phyloP scores from a whole-genome alignment of 208 protist species.

The Histomonas meleagridis region DNA sequence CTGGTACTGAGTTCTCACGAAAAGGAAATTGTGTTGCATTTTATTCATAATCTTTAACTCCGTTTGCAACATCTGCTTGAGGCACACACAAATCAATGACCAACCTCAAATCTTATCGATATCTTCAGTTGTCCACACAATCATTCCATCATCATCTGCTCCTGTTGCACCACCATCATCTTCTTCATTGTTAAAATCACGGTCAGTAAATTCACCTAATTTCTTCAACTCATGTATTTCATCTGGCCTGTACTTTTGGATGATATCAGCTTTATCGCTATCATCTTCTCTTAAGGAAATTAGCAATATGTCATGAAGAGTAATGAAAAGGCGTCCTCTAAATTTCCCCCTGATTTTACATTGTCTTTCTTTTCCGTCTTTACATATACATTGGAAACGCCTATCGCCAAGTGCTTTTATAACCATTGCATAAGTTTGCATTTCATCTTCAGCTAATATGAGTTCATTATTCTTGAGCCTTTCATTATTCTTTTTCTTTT shows the following conservation, averaged over 20 bases:
- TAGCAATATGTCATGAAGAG: constrained; percentile 68
- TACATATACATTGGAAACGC: neutral
- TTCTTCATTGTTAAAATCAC: neutral
- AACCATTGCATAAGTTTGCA: neutral
- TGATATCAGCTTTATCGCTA: constrained; percentile 74
- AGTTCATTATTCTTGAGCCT: neutral
- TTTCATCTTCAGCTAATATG: neutral
- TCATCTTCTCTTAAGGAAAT: constrained; percentile 70
- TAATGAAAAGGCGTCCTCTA: constrained; percentile 65
- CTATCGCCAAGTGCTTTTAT: neutral
- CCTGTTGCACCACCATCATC: neutral
- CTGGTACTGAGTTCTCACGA: too few species aligned
- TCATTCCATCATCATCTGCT: neutral
- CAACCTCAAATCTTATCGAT: neutral
- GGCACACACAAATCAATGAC: too few species aligned
- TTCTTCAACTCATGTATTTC: constrained; percentile 65
- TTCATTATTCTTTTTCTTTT: neutral
- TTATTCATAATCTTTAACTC: too few species aligned
- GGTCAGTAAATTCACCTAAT: constrained; percentile 59
- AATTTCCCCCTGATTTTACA: constrained; percentile 74
- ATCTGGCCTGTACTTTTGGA: constrained; percentile 69
- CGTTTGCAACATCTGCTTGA: too few species aligned
- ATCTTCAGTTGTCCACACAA: constrained; percentile 30
- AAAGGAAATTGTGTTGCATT: too few species aligned
- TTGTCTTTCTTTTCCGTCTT: neutral